A percentile compares a stretch with the other conserved stretches of the same genome.
phyloP scores from a whole-genome alignment of 148 eudicot species.

The Fagopyrum tataricum region DNA sequence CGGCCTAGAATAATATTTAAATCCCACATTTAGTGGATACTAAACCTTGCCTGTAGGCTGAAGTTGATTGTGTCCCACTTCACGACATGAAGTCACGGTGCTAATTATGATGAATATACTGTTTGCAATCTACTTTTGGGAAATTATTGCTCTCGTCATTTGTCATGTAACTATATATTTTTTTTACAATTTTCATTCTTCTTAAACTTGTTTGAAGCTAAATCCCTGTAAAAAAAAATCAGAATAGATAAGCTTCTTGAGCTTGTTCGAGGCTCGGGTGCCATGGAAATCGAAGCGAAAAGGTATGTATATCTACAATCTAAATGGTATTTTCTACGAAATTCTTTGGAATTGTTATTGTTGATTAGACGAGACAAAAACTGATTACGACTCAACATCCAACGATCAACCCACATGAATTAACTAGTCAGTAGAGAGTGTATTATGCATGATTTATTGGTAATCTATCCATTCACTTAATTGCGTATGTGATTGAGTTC shows the following conservation, averaged over 20 bases:
- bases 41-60: neutral
- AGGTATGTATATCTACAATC: neutral
- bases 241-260: neutral
- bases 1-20: neutral
- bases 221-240: neutral
- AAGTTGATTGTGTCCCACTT: constrained; percentile 2
- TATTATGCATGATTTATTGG: neutral
- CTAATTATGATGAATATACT: neutral
- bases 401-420: constrained; percentile 8
- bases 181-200: neutral
- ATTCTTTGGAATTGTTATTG: neutral
- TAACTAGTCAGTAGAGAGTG: neutral
- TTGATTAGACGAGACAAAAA: neutral
- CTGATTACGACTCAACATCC: constrained; percentile 4
- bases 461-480: constrained; percentile 9
- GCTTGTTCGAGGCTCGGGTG: neutral
- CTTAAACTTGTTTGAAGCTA: neutral
- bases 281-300: neutral
- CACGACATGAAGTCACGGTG: neutral
- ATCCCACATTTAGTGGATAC: constrained; percentile 5
- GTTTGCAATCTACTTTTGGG: neutral
- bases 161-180: neutral
- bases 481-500: neutral
- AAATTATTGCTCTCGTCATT: neutral
- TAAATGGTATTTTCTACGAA: neutral